Percentiles rank a stretch among this genome's conserved stretches.
Evolutionary conservation across 768 basidiomycete species (phyloP).

Genomic region (Erythrobasidium yunnanense): DNA sequence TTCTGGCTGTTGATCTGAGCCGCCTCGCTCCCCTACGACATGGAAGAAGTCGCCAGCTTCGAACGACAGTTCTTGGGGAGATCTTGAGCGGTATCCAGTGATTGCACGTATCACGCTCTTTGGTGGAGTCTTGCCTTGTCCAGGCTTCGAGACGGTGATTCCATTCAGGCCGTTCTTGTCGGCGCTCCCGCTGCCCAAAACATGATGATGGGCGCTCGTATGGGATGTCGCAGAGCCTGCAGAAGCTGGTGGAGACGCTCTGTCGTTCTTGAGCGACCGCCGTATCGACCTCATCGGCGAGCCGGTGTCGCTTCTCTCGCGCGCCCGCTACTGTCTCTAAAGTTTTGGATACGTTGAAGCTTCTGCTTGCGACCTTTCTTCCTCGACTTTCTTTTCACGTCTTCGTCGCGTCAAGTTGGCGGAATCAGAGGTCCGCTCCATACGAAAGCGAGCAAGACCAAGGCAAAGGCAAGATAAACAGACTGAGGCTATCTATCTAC

Average conservation of each 20-base stretch:
- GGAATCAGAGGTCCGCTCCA: too few relatives aligned
- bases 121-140: constrained; percentile 52
- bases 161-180: not conserved
- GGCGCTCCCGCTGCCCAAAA: constrained; percentile 37
- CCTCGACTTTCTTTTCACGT: too few relatives aligned
- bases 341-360: too few relatives aligned
- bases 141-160: not conserved
- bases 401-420: too few relatives aligned
- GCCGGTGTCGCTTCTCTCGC: not conserved
- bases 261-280: constrained; percentile 64
- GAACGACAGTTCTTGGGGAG: constrained; percentile 76
- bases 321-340: too few relatives aligned
- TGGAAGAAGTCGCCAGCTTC: constrained; percentile 95
- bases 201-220: constrained; percentile 47
- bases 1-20: constrained; percentile 29
- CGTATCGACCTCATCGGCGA: constrained; percentile 71
- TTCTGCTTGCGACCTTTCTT: too few relatives aligned
- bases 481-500: too few relatives aligned
- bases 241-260: constrained; percentile 49
- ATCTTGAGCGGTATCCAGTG: constrained; percentile 53
- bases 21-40: constrained; percentile 58
- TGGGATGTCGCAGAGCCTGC: constrained; percentile 56
- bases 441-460: too few relatives aligned
- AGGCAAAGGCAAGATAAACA: too few relatives aligned
- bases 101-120: constrained; percentile 91